Base-by-base conservation (phyloP, 345 rosid species). In the Stellera chamaejasme region DNA sequence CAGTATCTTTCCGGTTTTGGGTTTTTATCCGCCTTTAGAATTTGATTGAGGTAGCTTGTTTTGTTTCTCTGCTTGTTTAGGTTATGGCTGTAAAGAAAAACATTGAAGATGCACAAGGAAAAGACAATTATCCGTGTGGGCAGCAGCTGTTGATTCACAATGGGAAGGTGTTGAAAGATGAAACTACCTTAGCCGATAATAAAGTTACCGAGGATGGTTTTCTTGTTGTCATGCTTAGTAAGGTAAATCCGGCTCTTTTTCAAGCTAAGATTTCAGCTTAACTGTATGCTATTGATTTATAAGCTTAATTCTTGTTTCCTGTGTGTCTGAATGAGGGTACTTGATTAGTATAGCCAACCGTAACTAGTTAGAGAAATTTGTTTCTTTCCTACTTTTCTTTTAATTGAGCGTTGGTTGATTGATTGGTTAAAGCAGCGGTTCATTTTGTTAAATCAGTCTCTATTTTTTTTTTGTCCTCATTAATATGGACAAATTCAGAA, bases 151-250 rank as follows among this genome's bases (percentile, higher is more conserved):
- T 93, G 80, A 89, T 93, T 77, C 97, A 93, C 63, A 89, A 90
- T 69, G 99, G 99, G 44, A 94, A 94, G 75, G 95, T 94, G 51
- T 73, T 94, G 87, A 90, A 94, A 72, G 99, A 94, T 48, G 99
- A 93, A 73, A 93, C 96, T 45, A 84, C 92, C 4, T 61, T 93
- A 47, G 80, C 78, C 6, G 92, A 87, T 41, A 93, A 84, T 47
- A 84, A 90, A 51, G 97, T 94, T 53, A 59, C 85, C 1, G 99
- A 94, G 60, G 95, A 90, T 70, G 99, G 97, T 16, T 94, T 94
- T 68, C 87, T 94, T 26, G 99, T 94, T 48, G 99, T 94, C 59
- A 94, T 94, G 99, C 99, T 94, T 54, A 94, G 97, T 80, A 94
- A 93, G 96, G 96, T 87, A 65, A 41, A 52, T 58, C 48, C 5